Conservation (phyloP, 129 eudicot genomes). For the Flaveria brownii region DNA sequence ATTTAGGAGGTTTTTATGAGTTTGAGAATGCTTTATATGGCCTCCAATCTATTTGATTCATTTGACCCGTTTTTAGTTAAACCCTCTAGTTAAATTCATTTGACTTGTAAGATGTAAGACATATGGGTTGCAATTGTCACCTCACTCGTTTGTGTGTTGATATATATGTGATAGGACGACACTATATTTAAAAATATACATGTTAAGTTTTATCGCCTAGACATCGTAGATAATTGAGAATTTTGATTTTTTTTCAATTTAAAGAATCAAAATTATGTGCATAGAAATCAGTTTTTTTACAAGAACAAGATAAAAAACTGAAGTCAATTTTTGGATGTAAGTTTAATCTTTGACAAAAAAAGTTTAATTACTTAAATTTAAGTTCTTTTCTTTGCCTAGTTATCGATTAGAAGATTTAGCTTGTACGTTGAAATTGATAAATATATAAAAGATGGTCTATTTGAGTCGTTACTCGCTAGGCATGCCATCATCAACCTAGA, state of each 20-base stretch:
- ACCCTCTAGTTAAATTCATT: not conserved
- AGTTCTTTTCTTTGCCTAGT: too few species aligned
- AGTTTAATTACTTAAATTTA: too few species aligned
- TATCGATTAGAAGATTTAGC: too few species aligned
- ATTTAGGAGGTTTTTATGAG: not conserved
- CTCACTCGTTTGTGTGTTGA: conserved; percentile 17
- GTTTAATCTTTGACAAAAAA: too few species aligned
- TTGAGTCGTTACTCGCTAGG: conserved; percentile 59
- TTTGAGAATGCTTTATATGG: not conserved
- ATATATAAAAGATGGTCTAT: conserved; percentile 69
- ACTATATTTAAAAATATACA: conserved; percentile 51
- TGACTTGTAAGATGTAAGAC: not conserved
- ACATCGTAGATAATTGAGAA: too few species aligned
- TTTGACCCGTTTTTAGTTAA: not conserved
- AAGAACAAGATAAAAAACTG: too few species aligned
- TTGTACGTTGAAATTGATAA: conserved; percentile 66
- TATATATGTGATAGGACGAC: conserved; percentile 88
- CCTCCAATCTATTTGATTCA: not conserved
- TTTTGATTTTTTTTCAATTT: too few species aligned
- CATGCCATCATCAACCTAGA: not conserved
- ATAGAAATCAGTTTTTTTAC: too few species aligned
- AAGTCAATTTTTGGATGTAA: too few species aligned
- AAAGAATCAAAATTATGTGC: too few species aligned
- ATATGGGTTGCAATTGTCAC: not conserved
- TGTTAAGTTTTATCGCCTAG: too few species aligned